Percentiles rank a stretch among this genome's conserved stretches.
Evolutionary conservation across 2,329 filamentous ascomycete species (phyloP).

Genomic region (Claviceps quebecensis): DNA sequence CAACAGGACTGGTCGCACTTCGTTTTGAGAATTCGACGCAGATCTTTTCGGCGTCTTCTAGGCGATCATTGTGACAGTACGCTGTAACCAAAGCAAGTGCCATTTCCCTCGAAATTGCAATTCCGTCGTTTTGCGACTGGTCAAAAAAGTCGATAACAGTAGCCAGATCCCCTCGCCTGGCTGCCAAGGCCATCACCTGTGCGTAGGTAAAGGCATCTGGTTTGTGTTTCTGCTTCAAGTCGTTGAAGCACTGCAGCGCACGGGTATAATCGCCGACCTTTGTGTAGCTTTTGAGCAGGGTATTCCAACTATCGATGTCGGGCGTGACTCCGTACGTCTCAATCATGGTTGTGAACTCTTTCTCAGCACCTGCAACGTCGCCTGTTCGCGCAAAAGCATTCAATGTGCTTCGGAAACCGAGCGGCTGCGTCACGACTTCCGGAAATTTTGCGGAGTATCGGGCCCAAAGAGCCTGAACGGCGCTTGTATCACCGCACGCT

Average conservation of each 20-base stretch:
- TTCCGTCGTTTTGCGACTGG: constrained; percentile 38
- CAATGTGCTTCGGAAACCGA: constrained; percentile 44
- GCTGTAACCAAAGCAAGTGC: constrained; percentile 52
- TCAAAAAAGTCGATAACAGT: constrained; percentile 51
- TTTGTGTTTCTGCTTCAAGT: constrained; percentile 33
- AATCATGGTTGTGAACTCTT: constrained; percentile 48
- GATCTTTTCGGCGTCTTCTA: constrained; percentile 23
- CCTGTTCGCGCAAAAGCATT: constrained; percentile 58
- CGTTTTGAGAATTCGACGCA: constrained; percentile 36
- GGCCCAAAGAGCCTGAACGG: constrained; percentile 31
- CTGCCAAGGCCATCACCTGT: constrained; percentile 59
- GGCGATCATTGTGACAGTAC: constrained; percentile 34
- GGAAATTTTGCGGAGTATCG: constrained; percentile 26
- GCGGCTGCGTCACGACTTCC: constrained; percentile 18
- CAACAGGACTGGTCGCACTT: constrained; percentile 38
- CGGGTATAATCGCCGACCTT: constrained; percentile 53
- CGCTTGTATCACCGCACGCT: constrained; percentile 29
- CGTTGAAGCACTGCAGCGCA: constrained; percentile 49
- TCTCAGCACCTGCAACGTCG: constrained; percentile 43
- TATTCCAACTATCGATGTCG: constrained; percentile 56
- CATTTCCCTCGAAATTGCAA: constrained; percentile 43
- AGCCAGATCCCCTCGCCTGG: constrained; percentile 58
- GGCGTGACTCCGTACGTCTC: constrained; percentile 41
- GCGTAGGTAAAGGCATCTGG: constrained; percentile 55
- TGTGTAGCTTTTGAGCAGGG: constrained; percentile 56